phyloP scores from a whole-genome alignment of 371 early-diverging fungal species.

The Mortierella sp. region DNA sequence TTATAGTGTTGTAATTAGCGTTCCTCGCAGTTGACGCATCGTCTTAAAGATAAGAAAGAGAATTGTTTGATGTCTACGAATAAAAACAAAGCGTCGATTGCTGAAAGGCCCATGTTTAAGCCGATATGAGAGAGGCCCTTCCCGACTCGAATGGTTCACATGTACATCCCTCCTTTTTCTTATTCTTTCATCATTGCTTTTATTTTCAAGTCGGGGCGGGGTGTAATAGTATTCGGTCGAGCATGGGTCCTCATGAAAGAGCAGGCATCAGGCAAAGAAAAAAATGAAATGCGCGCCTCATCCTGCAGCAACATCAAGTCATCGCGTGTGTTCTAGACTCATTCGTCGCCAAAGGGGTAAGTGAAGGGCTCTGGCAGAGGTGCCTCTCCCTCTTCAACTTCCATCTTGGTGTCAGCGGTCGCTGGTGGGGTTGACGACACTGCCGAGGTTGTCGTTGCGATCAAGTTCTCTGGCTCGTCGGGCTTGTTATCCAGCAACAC shows the following conservation, averaged over 20 bases:
- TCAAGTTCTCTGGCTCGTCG: slow-evolving; percentile 71
- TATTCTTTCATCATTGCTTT: slow-evolving; percentile 4
- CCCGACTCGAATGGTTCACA: too few species aligned
- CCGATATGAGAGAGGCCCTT: too few species aligned
- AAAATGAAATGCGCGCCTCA: neutral
- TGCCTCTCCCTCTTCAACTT: slow-evolving; percentile 74
- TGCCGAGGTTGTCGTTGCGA: slow-evolving; percentile 53
- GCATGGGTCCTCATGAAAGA: neutral
- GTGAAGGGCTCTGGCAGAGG: slow-evolving; percentile 91
- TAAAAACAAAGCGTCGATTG: too few species aligned
- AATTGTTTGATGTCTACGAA: too few species aligned
- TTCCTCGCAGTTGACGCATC: too few species aligned
- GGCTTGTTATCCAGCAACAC: slow-evolving; percentile 77
- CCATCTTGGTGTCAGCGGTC: slow-evolving; percentile 58
- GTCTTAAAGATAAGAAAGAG: too few species aligned
- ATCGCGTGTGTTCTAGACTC: neutral
- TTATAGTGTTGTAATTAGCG: too few species aligned
- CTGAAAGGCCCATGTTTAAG: too few species aligned
- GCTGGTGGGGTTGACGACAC: slow-evolving; percentile 18
- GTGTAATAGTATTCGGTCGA: neutral
- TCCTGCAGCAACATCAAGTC: neutral
- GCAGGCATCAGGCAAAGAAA: neutral
- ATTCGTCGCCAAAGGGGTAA: slow-evolving; percentile 78
- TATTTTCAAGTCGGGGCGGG: neutral
- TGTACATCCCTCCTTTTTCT: too few species aligned